Evolutionary conservation across 1,139 yeast species (phyloP).

Genomic region (Candida sp.): DNA sequence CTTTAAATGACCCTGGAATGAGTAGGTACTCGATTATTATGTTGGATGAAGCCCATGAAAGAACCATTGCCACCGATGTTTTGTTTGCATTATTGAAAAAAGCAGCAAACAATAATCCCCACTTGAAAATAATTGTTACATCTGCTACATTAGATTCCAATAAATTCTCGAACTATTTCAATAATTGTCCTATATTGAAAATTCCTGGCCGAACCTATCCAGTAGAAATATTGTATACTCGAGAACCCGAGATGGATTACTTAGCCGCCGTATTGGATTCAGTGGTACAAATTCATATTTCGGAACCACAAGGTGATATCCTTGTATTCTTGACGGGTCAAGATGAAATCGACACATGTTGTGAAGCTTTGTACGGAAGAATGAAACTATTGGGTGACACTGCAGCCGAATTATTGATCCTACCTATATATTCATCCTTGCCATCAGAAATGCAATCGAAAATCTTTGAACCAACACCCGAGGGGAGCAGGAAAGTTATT

Average conservation of each 20-base stretch:
- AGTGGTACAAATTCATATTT: conserved; percentile 75
- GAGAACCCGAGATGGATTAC: conserved; percentile 83
- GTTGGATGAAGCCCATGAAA: conserved; percentile 95
- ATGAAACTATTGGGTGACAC: conserved; percentile 64
- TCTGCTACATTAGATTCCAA: conserved; percentile 91
- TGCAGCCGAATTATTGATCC: conserved; percentile 63
- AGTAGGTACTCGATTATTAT: conserved; percentile 75
- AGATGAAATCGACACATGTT: conserved; percentile 89
- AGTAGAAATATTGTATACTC: conserved; percentile 74
- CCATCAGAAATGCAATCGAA: conserved; percentile 73
- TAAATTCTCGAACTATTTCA: conserved; percentile 77
- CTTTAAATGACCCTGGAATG: conserved; percentile 71
- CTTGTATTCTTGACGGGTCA: conserved; percentile 86
- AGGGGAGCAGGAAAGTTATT: conserved; percentile 74
- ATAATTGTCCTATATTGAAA: conserved; percentile 72
- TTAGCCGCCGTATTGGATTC: conserved; percentile 78
- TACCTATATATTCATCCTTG: conserved; percentile 85
- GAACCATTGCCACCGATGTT: conserved; percentile 93
- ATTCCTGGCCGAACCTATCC: conserved; percentile 95
- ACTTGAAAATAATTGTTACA: conserved; percentile 75
- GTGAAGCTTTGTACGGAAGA: conserved; percentile 68
- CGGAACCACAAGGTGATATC: conserved; percentile 80
- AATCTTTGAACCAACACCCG: conserved; percentile 74
- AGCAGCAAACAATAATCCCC: conserved; percentile 68
- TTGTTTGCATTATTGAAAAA: conserved; percentile 79